Percentiles rank a stretch among this genome's conserved stretches.
Evolutionary conservation across 1,284 basidiomycete species (phyloP).

Genomic region (Rhodotorula sp.): DNA sequence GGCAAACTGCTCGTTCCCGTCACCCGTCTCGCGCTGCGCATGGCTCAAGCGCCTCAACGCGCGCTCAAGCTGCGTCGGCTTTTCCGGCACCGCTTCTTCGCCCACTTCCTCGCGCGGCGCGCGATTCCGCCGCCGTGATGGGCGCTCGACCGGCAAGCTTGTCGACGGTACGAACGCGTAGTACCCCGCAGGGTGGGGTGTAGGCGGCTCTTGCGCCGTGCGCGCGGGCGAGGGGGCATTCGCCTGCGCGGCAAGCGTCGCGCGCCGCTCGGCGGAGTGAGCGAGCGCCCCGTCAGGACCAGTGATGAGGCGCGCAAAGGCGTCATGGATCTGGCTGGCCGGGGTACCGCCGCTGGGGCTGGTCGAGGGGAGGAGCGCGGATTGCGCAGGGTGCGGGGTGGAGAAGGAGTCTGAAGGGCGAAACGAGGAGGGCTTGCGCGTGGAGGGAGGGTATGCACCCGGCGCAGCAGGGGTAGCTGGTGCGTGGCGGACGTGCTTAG

Average conservation of each 20-base stretch:
- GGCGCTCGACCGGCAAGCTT: constrained; percentile 16
- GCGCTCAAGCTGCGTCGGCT: constrained; percentile 10
- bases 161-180: constrained; percentile 27
- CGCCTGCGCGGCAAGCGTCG: constrained; percentile 1
- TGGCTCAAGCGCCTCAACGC: constrained; percentile 11
- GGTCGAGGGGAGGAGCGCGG: neutral
- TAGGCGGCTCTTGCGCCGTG: constrained; percentile 4
- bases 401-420: neutral
- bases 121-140: neutral
- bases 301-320: constrained; percentile 36
- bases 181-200: constrained; percentile 24
- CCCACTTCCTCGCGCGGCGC: neutral
- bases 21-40: constrained; percentile 5
- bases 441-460: constrained; percentile 13
- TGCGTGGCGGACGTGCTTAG: neutral
- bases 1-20: neutral
- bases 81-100: neutral
- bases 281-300: constrained; percentile 35
- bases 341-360: neutral
- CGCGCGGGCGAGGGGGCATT: neutral
- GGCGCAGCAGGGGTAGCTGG: constrained; percentile 20
- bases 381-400: neutral
- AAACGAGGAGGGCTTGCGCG: constrained; percentile 15
- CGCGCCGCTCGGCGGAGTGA: constrained; percentile 29
- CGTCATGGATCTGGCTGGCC: constrained; percentile 30